Evolutionary conservation across 192 early-diverging fungal genomes (phyloP), one percentile per base, ranked within the genome.

Genomic region (Backusella liffmaniae): DNA sequence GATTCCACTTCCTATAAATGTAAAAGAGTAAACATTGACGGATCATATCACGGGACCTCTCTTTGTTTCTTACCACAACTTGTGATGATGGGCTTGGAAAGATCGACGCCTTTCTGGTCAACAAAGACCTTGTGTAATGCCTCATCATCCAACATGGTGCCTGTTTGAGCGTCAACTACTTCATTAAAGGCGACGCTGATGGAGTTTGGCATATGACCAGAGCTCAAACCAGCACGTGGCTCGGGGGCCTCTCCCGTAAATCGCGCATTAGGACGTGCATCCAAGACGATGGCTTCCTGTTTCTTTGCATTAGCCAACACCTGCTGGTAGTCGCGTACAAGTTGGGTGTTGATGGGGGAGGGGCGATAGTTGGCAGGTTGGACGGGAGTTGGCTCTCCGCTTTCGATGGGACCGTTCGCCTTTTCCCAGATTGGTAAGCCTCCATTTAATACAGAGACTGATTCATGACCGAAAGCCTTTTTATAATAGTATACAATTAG

Each of bases 381-480:
- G 7, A 71, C n/a, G 16, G 78, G 66, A 32, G 21, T 29, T 10
- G 76, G 67, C 18, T 80, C 79, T 15, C 83, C 88, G n/a, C 42
- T 82, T 51, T 83, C 89, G 6, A 88, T 73, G 30, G 88, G 86
- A 30, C 83, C 73, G 56, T 85, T 83, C 26, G 87, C 88, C 6
- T 75, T 76, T 9, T 84, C 78, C 97, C 97, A 99, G 37, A 87
- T 89, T 2, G 90, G 90, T 39, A 99, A 78, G 9, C 97, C 97
- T 29, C 97, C 97, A 59, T 99, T 88, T 68, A 99, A 80, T 6
- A 99, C 89, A 37, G 94, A 95, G 2, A 96, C 90, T 3, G 93
- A 92, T 36, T 92, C 70, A 73, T 99, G 97, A 15, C 95, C 95
- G 91, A 99, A 96, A n/a, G 86, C 90, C 91, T 93, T 44, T 32